phyloP scores from a whole-genome alignment of 1,284 basidiomycete species.

The Somion occarium region DNA sequence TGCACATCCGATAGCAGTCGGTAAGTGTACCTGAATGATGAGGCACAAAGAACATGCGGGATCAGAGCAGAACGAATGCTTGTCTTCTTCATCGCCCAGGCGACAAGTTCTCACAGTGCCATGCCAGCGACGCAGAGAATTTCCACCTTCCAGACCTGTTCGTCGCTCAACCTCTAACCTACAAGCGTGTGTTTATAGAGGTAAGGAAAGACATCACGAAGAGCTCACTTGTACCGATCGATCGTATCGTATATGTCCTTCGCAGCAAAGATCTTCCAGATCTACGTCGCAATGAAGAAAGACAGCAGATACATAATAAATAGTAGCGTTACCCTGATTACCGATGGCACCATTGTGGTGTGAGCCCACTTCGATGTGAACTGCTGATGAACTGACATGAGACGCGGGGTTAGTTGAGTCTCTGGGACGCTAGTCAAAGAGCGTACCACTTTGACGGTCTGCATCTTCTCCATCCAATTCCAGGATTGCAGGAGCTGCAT shows the following conservation, averaged over 20 bases:
- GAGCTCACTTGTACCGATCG: slow-evolving; percentile 17
- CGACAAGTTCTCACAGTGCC: slow-evolving; percentile 9
- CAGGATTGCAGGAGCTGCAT: slow-evolving; percentile 11
- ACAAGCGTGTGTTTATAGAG: no score
- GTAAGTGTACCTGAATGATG: slow-evolving; percentile 16
- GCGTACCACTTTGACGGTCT: slow-evolving; percentile 5
- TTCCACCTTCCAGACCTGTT: slow-evolving; percentile 1
- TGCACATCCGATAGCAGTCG: background rate
- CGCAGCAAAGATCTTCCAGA: slow-evolving; percentile 19
- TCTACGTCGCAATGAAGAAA: slow-evolving; percentile 9
- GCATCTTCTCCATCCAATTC: slow-evolving; percentile 5
- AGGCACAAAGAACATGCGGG: slow-evolving; percentile 14
- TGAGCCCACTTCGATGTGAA: slow-evolving; percentile 18
- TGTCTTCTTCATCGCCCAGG: slow-evolving; percentile 4
- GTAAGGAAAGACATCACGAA: no score
- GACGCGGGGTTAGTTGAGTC: background rate
- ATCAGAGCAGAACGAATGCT: background rate
- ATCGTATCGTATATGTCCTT: slow-evolving; percentile 16
- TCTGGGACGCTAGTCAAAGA: background rate
- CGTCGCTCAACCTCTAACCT: slow-evolving; percentile 5
- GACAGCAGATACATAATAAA: background rate
- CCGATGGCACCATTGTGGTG: slow-evolving; percentile 12
- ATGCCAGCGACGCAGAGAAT: slow-evolving; percentile 9
- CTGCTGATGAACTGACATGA: background rate
- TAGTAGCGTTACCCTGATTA: slow-evolving; percentile 13